phyloP scores from a whole-genome alignment of 148 eudicot species.

The Camellia sinensis region DNA sequence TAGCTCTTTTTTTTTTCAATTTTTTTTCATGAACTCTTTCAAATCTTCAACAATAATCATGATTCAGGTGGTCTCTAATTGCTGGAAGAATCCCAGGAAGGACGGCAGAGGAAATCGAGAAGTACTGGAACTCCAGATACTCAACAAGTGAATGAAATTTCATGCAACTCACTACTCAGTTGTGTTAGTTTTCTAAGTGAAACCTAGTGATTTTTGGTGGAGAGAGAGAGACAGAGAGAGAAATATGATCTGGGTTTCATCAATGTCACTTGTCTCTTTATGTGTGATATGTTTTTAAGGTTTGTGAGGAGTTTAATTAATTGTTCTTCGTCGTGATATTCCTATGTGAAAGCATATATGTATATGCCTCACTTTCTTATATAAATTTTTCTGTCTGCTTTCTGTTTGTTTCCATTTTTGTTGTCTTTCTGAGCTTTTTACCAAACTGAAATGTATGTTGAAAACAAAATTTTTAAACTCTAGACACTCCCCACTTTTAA shows the following conservation, averaged over 20 bases:
- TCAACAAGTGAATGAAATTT: slow-evolving; percentile 12
- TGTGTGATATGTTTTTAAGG: not conserved
- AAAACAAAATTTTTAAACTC: no score
- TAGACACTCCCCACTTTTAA: no score
- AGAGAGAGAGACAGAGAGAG: not conserved
- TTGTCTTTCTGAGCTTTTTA: no score
- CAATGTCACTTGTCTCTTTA: not conserved
- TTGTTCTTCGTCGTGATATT: not conserved
- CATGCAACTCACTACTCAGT: not conserved
- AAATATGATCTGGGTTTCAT: slow-evolving; percentile 5
- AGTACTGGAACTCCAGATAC: slow-evolving; percentile 23
- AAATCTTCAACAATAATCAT: not conserved
- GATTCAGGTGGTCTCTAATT: slow-evolving; percentile 19
- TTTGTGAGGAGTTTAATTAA: not conserved
- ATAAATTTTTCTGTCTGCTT: not conserved
- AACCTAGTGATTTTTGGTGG: not conserved
- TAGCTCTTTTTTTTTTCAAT: not conserved
- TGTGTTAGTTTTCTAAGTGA: not conserved
- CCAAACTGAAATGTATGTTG: no score
- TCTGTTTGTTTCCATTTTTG: no score
- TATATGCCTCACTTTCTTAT: not conserved
- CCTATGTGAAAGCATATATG: not conserved
- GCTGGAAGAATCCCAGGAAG: slow-evolving; percentile 25
- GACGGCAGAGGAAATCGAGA: slow-evolving; percentile 19
- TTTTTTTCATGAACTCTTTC: not conserved